phyloP scores from a whole-genome alignment of 163 green algal genomes.

The Dunaliella salina region DNA sequence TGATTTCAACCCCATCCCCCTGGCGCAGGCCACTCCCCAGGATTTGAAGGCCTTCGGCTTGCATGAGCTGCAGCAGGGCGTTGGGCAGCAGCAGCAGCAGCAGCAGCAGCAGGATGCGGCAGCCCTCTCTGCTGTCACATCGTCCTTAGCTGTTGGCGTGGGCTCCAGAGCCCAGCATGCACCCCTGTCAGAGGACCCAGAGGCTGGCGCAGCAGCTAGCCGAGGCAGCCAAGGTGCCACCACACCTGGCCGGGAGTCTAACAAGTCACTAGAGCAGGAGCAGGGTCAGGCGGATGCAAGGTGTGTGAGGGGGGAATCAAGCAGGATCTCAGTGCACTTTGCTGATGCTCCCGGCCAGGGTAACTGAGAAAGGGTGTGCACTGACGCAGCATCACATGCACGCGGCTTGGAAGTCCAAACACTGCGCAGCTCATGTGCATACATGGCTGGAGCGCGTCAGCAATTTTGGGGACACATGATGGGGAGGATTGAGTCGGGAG shows the following conservation, averaged over 20 bases:
- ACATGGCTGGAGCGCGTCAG: too few species aligned
- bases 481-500: too few species aligned
- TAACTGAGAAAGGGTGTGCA: too few species aligned
- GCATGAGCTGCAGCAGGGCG: not conserved
- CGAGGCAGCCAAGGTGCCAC: not conserved
- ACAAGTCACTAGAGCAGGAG: not conserved
- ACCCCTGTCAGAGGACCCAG: not conserved
- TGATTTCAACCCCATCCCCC: conserved; percentile 23
- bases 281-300: too few species aligned
- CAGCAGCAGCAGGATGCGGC: not conserved
- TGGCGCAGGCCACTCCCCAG: conserved; percentile 4
- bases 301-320: too few species aligned
- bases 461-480: too few species aligned
- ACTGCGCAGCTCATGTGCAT: too few species aligned
- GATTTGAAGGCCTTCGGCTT: conserved; percentile 7
- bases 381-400: too few species aligned
- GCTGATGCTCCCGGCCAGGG: too few species aligned
- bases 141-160: not conserved
- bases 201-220: not conserved
- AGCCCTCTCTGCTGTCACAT: not conserved
- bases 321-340: too few species aligned
- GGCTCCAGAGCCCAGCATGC: not conserved
- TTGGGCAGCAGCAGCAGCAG: too few species aligned
- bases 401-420: too few species aligned
- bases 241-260: not conserved